These are phyloP conservation scores for Aspergillus nanangensis DNA, from an alignment of 495 filamentous ascomycete genomes.

Conservation along the genomic window DNA sequence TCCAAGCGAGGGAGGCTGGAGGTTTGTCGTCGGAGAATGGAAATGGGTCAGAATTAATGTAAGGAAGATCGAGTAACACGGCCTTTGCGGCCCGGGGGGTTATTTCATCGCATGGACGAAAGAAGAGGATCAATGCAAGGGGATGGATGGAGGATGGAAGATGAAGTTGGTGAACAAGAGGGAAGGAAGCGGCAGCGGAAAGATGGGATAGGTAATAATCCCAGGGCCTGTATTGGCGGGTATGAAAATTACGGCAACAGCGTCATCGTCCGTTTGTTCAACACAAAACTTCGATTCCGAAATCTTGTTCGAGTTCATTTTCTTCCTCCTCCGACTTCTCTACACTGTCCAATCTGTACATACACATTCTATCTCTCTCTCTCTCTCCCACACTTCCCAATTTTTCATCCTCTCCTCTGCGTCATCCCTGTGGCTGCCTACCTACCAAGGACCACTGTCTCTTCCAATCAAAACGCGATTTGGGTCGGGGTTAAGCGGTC, in stretches of 20 bases:
- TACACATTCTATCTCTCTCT: conserved; percentile 5
- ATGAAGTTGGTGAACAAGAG: background rate
- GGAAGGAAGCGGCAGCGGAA: conserved; percentile 1
- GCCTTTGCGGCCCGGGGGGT: conserved; percentile 27
- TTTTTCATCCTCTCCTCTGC: conserved; percentile 3
- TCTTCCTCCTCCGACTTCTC: conserved; percentile 1
- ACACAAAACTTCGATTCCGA: too few relatives aligned
- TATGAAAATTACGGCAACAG: background rate
- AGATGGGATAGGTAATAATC: background rate
- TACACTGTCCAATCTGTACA: background rate
- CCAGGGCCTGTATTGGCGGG: background rate
- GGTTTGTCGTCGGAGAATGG: too few relatives aligned
- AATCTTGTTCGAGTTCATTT: too few relatives aligned
- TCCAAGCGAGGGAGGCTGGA: too few relatives aligned
- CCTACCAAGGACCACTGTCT: too few relatives aligned
- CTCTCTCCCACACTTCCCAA: background rate
- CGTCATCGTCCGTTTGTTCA: conserved; percentile 2
- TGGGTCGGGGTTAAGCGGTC: conserved; percentile 19
- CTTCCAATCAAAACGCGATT: conserved; percentile 1
- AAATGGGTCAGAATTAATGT: background rate
- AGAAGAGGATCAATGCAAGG: too few relatives aligned
- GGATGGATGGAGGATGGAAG: background rate
- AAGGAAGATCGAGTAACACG: conserved; percentile 11
- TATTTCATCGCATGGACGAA: conserved; percentile 20
- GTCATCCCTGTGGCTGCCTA: conserved; percentile 6